Conservation (phyloP, 1,284 basidiomycete genomes). For the Fistulinella staudtii region DNA sequence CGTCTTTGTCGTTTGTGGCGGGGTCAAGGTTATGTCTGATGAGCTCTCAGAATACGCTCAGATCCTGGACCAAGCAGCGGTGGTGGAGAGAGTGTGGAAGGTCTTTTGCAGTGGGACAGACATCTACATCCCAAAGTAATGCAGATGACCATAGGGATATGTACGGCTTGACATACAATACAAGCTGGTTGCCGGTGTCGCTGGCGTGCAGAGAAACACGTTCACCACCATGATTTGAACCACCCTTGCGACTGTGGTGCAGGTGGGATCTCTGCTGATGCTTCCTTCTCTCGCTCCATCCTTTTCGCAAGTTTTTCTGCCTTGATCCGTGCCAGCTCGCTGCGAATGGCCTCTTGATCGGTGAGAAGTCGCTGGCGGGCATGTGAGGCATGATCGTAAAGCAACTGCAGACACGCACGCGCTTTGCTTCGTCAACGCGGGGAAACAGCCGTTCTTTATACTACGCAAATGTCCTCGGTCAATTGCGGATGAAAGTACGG, state of each 20-base stretch:
- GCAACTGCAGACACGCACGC: constrained; percentile 37
- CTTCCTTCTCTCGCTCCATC: constrained; percentile 37
- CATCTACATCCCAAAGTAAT: constrained; percentile 28
- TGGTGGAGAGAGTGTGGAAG: constrained; percentile 32
- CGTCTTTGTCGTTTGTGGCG: constrained; percentile 30
- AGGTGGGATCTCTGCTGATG: constrained; percentile 21
- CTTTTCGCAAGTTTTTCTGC: constrained; percentile 52
- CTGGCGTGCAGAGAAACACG: too few species aligned
- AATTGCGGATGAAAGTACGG: not conserved
- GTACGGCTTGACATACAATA: too few species aligned
- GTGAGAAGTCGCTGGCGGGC: constrained; percentile 55
- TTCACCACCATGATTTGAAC: constrained; percentile 30
- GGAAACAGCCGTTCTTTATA: constrained; percentile 73
- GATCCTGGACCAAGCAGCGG: constrained; percentile 36
- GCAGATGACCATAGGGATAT: too few species aligned
- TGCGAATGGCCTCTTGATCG: constrained; percentile 58
- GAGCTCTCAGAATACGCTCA: constrained; percentile 48
- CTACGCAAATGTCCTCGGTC: constrained; percentile 35
- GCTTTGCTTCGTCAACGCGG: constrained; percentile 49
- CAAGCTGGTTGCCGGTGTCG: too few species aligned
- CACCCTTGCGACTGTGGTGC: constrained; percentile 24
- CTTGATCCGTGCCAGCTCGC: constrained; percentile 67
- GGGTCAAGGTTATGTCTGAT: constrained; percentile 53
- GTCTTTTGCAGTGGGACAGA: constrained; percentile 39
- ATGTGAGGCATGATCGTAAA: constrained; percentile 5